phyloP scores from a whole-genome alignment of 345 rosid genomes.

The Zanthoxylum bungeanum region DNA sequence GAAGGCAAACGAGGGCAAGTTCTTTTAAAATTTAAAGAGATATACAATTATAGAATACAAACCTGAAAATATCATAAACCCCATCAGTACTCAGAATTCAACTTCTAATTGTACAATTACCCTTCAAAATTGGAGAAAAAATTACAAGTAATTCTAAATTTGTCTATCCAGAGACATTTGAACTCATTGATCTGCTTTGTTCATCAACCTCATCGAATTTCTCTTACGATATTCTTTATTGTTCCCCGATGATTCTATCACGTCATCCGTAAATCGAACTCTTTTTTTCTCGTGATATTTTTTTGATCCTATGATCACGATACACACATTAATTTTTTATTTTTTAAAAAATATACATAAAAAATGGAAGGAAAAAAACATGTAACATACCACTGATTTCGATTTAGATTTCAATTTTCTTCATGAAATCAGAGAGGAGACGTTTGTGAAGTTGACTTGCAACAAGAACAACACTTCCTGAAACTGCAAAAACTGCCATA shows the following conservation, averaged over 20 bases:
- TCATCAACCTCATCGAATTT: no score
- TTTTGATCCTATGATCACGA: constrained; percentile 2
- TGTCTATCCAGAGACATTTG: constrained; percentile 47
- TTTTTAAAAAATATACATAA: no score
- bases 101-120: no score
- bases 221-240: constrained; percentile 57
- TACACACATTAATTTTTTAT: not conserved
- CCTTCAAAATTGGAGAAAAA: no score
- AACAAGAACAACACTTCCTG: constrained; percentile 70
- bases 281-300: constrained; percentile 40
- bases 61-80: no score
- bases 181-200: not conserved
- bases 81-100: no score
- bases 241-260: constrained; percentile 64
- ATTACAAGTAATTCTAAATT: no score
- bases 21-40: no score
- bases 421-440: constrained; percentile 67
- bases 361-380: not conserved
- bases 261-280: constrained; percentile 79
- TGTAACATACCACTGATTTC: constrained; percentile 38
- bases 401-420: constrained; percentile 57
- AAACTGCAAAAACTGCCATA: constrained; percentile 72
- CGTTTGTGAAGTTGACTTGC: constrained; percentile 63
- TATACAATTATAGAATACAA: no score
- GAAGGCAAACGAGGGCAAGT: no score